phyloP scores from a whole-genome alignment of 2,329 filamentous ascomycete genomes.

The Xylaria sp. region DNA sequence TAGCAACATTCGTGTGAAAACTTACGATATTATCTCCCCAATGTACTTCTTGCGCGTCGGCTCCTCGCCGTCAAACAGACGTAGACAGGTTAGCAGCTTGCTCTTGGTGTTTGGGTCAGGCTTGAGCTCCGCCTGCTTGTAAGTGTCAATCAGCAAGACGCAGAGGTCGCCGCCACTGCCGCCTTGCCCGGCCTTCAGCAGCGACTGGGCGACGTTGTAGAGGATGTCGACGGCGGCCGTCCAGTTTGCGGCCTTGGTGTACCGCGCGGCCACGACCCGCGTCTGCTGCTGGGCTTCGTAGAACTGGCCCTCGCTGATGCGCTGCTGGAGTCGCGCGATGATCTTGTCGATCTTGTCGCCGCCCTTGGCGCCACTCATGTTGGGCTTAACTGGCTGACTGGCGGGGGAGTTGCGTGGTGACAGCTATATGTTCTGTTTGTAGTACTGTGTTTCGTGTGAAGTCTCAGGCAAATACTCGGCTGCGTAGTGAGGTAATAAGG shows the following conservation, averaged over 20 bases:
- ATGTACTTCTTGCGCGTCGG: constrained; percentile 94
- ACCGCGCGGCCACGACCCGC: constrained; percentile 91
- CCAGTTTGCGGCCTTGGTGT: constrained; percentile 90
- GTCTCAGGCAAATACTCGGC: neutral
- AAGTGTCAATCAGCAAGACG: constrained; percentile 88
- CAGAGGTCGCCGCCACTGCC: constrained; percentile 92
- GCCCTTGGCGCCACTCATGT: constrained; percentile 48
- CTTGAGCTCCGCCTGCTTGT: constrained; percentile 84
- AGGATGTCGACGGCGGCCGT: constrained; percentile 87
- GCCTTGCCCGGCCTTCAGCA: constrained; percentile 92
- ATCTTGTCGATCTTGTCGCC: constrained; percentile 65
- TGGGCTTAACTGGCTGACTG: constrained; percentile 16
- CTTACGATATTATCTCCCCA: constrained; percentile 80
- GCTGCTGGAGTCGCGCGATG: constrained; percentile 77
- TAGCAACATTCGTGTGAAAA: constrained; percentile 20
- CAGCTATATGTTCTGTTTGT: neutral
- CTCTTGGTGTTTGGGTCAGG: constrained; percentile 79
- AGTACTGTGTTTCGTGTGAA: neutral
- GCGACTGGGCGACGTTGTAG: constrained; percentile 81
- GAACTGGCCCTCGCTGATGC: constrained; percentile 89
- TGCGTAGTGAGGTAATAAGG: neutral
- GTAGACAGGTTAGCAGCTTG: constrained; percentile 78
- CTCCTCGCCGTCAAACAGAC: constrained; percentile 83
- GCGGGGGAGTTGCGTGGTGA: neutral
- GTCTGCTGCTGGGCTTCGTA: constrained; percentile 99